Percentiles rank a stretch among this genome's conserved stretches.
Conservation (phyloP, 306 rosid species). For the Begonia fuchsioides region DNA sequence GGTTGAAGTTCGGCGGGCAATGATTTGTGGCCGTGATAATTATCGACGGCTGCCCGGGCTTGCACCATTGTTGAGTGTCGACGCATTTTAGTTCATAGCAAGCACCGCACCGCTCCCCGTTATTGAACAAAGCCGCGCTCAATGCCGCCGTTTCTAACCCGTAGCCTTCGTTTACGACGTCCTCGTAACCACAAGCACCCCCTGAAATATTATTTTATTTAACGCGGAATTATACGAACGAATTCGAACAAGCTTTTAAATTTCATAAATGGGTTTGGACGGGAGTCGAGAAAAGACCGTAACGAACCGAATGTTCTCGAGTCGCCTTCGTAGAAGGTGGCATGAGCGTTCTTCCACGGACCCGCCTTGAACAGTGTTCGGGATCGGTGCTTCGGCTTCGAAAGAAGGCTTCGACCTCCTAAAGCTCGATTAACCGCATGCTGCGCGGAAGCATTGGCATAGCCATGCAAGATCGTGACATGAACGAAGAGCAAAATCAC, state of each 20-base stretch:
- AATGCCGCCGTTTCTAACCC: constrained; percentile 56
- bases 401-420: neutral
- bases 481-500: constrained; percentile 5
- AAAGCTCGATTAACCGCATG: neutral
- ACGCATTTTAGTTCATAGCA: constrained; percentile 58
- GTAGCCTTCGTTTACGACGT: constrained; percentile 55
- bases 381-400: neutral
- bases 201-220: too few relatives aligned
- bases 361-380: constrained; percentile 16
- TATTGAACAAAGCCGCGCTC: constrained; percentile 45
- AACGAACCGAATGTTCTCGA: constrained; percentile 39
- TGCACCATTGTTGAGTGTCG: constrained; percentile 38
- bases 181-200: constrained; percentile 75
- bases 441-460: neutral
- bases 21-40: constrained; percentile 49
- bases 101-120: constrained; percentile 52
- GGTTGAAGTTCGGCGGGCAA: constrained; percentile 44
- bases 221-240: too few relatives aligned
- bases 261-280: too few relatives aligned
- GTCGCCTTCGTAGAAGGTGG: constrained; percentile 67
- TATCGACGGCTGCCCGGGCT: constrained; percentile 25
- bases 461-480: constrained; percentile 7
- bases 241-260: neutral
- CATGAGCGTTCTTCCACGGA: constrained; percentile 52
- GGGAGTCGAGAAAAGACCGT: neutral